Evolutionary conservation across 2,329 filamentous ascomycete species (phyloP), one percentile per base, ranked within the genome.

Genomic region (Keithomyces neogunnii): DNA sequence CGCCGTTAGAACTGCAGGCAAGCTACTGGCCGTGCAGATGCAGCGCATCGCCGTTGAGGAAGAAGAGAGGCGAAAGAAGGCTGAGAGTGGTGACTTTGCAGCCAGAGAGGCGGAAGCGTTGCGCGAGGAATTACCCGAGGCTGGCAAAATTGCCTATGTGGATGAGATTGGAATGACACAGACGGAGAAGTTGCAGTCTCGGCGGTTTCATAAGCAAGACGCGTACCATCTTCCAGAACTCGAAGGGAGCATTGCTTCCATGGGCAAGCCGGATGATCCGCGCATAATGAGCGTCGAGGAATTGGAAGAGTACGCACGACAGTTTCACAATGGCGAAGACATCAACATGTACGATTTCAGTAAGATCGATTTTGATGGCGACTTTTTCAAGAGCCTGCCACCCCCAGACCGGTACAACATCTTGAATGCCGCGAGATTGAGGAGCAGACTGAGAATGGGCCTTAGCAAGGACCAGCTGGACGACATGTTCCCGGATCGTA

Each of bases 251-350:
- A 83, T 99, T 52, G 82, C 86, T 49, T 83, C 85, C 53, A 95
- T 96, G 89, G 90, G 89, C 2, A 87, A 84, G 49, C 86, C 89
- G 3, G 89, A 96, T 56, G 93, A 99, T 67, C 92, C 92, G 3
- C 81, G 95, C 13, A 92, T 99, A 60, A 97, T 99, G 93, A 95
- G 87, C 49, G 80, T 95, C 29, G 89, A 95, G 62, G 92, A 99
- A 64, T 72, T 99, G 53, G 89, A 97, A 69, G 86, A 92, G 58
- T 99, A 99, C 65, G 92, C 95, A 3, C 78, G 85, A 48, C 91
- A 97, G 57, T 97, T 97, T 62, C 82, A 96, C 61, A 83, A 82
- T 54, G 93, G 93, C 50, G 90, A 97, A 68, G 92, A 97, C 65
- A 86, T 97, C 60, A 85, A 85, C 57, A 69, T 91, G 4, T 97